Base-by-base conservation (phyloP, 2,329 filamentous ascomycete species). In the Drechmeria coniospora region DNA sequence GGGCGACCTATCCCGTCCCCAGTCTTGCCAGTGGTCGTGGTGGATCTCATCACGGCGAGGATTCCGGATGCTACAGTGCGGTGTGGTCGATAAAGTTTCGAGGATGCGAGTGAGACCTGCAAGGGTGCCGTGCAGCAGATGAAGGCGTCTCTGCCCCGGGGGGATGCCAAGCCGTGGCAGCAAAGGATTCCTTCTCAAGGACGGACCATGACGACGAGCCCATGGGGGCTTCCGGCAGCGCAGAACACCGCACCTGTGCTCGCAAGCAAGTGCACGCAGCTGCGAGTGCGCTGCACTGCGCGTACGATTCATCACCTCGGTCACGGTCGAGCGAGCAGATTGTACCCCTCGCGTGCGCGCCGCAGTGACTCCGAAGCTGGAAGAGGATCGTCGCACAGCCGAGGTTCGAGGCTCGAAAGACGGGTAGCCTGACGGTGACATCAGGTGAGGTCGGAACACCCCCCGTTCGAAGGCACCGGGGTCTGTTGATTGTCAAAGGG, bases 21-120 rank as follows among this genome's bases (percentile, higher is more conserved):
- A n/a, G n/a, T n/a, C n/a, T n/a, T n/a, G n/a, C 13, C 14, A 23
- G 20, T 21, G 21, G 31, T 29, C 25, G 23, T 21, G 28, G 37
- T 34, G 33, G 37, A 42, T 41, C 39, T 38, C 33, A 32, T 14
- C 24, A 36, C 39, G 42, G 42, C 40, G 40, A 43, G 36, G 30
- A 37, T 44, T 40, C 42, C 42, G 41, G 36, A 44, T 43, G 39
- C 35, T 39, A 43, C 42, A 32, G 37, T 31, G 35, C 28, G 25
- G 28, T 36, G 33, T 25, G 25, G 37, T 35, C 38, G 38, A 42
- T 42, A 37, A 35, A 39, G 40, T 43, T 41, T 41, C 23, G 23
- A 28, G 22, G 18, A 26, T 14, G 30, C 28, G 28, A 28, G 30
- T 30, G 23, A 5, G 20, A 11, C 20, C 28, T 34, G 32, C 31